phyloP scores from a whole-genome alignment of 176 grass and related monocot genomes.

The Musa schizocarpa region DNA sequence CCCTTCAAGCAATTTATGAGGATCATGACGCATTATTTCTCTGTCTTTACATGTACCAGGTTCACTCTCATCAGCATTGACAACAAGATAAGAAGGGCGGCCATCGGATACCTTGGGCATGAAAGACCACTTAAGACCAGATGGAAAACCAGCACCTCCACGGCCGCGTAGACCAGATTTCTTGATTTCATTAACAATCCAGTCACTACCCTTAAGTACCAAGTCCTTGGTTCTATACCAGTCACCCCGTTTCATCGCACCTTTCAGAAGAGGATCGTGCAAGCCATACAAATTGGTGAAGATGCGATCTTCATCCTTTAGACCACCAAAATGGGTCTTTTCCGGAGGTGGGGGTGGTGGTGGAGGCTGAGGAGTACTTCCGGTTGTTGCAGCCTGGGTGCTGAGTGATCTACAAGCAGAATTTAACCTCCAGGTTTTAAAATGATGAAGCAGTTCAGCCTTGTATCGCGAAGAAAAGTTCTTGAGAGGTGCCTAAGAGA shows the following conservation, averaged over 20 bases:
- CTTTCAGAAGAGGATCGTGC: not conserved
- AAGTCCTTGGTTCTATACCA: slow-evolving; percentile 3
- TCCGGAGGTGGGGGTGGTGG: not conserved
- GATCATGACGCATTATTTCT: slow-evolving; percentile 94
- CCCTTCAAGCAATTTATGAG: slow-evolving; percentile 88
- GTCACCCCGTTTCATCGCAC: slow-evolving; percentile 1
- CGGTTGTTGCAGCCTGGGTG: not conserved
- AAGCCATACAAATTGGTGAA: not conserved
- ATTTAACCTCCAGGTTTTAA: not conserved
- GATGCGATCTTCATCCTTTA: not conserved
- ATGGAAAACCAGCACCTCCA: slow-evolving; percentile 88
- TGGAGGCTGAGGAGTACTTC: not conserved
- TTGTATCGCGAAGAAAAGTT: not conserved
- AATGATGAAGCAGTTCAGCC: not conserved
- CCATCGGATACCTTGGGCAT: slow-evolving; percentile 94
- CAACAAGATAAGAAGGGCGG: slow-evolving; percentile 78
- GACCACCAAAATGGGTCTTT: not conserved
- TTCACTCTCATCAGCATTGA: slow-evolving; percentile 97
- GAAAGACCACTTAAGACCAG: slow-evolving; percentile 94
- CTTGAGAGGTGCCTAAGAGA: not conserved
- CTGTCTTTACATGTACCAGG: slow-evolving; percentile 94
- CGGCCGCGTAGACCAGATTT: slow-evolving; percentile 85
- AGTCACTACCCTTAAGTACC: slow-evolving; percentile 12
- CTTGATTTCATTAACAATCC: slow-evolving; percentile 91
- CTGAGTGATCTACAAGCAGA: not conserved